Evolutionary conservation across 805 yeast species (phyloP), one percentile per base, ranked within the genome.

Genomic region (Candida jianshihensis): DNA sequence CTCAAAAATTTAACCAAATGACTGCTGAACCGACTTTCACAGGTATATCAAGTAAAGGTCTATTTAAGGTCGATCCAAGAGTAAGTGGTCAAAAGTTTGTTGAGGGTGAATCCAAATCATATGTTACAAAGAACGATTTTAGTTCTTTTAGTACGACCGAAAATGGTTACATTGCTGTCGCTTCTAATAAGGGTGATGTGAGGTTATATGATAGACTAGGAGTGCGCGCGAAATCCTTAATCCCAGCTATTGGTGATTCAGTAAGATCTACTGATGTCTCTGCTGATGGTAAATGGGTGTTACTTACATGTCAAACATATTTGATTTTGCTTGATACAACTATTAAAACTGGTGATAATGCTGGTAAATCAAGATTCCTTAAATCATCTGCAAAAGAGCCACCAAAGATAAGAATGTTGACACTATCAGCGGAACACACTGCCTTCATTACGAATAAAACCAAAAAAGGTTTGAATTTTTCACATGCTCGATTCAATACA

Each of bases 51-150:
- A 55, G 63, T 9, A 77, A 77, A 41, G 73, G 81, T 4, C 43
- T 88, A 36, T 87, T 86, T 66, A 73, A 73, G 41, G 66, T 88
- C 36, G 96, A 88, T 63, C 96, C 96, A 28, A 75, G 96, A 48
- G 50, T 83, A 32, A 56, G 58, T 6, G 71, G 70, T 20, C 59
- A 68, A 38, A 81, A 82, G 48, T 47, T 85, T 24, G 89, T 79
- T 8, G 71, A 73, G 16, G 68, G 68, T 30, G 71, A 75, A 40
- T 59, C 52, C 42, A 79, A 76, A 54, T 51, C 60, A 10, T 81
- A 81, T 56, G 71, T 67, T 32, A 66, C 81, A 2, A 74, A 71
- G 45, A 64, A 67, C 28, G 62, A 67, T 26, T 81, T 85, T 56
- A 68, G 70, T 33, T 64, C 81, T 4, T 45, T 85, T 26, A 70